Evolutionary conservation across 1,284 basidiomycete species (phyloP), one percentile per base, ranked within the genome.

Genomic region (Boletus semigastroideus): DNA sequence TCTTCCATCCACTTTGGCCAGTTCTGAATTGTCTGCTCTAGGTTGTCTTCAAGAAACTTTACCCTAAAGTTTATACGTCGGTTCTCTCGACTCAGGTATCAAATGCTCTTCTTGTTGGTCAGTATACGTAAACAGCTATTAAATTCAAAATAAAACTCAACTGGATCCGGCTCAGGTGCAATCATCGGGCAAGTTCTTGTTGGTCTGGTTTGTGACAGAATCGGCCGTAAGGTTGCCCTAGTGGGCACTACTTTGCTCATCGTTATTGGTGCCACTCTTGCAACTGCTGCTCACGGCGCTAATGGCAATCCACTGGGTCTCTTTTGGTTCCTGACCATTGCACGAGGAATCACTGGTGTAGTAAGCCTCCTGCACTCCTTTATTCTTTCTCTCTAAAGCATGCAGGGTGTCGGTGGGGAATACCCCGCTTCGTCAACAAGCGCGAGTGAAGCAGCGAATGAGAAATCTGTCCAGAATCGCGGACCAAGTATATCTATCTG

Each of bases 321-420:
- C 42, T 87, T 90, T 63, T 92, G 89, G 89, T 88, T 86, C 68
- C 71, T 90, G 56, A 87, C 87, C 0, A 70, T 91, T 54, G 84
- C 87, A 13, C 74, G 86, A 59, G 88, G 87, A 27, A 77, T 86
- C 30, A 86, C 84, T 34, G 87, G 88, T 40, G 73, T 90, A 39
- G 87, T 87, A 60, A 63, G 80, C 65, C 17, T 33, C 55, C 36
- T 39, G 28, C 28, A 28, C 13, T 27, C 49, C 14, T n/a, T 12
- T 14, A 11, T 14, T 45, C 34, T 30, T 19, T 49, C 37, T n/a
- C 14, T 46, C 46, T 56, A 25, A 58, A 34, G 22, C 17, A 36
- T 52, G 28, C 41, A 84, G 80, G 84, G 86, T 52, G 86, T 86
- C 7, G 86, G 87, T 22, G 87, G 88, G 13, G 87, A 91, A 72